These are phyloP conservation scores for Podaxis mareebaensis DNA, from an alignment of 768 basidiomycete species.

Conservation along the genomic window DNA sequence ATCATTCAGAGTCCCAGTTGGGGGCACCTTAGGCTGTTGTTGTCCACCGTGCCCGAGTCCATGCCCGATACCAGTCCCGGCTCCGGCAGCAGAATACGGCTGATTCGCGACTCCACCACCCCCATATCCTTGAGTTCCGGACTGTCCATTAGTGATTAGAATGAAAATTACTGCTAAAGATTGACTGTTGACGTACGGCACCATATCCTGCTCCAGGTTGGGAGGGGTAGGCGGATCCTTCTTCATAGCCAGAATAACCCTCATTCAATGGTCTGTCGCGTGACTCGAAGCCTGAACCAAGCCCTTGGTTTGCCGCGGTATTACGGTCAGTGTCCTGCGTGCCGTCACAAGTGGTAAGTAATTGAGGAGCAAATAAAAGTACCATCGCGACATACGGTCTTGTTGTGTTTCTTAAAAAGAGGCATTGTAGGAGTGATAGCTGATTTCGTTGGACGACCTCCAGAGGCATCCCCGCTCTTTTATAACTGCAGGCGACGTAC, in stretches of 20 bases:
- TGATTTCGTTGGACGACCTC: neutral
- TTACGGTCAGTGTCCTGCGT: no score
- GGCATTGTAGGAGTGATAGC: neutral
- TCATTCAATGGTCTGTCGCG: neutral
- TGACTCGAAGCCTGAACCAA: no score
- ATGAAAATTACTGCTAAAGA: neutral
- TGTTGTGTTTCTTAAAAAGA: neutral
- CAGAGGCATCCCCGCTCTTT: neutral
- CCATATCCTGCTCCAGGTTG: neutral
- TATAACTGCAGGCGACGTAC: neutral
- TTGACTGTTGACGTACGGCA: neutral
- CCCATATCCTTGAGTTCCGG: no score
- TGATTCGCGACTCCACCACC: no score
- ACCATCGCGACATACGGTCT: neutral
- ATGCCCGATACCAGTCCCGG: neutral
- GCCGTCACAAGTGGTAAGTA: no score
- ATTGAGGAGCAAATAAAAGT: no score
- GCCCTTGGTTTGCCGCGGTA: no score
- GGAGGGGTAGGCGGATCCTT: neutral
- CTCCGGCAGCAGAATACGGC: neutral
- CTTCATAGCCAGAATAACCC: neutral
- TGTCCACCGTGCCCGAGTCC: neutral
- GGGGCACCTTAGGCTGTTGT: constrained; percentile 19
- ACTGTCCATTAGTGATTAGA: neutral
- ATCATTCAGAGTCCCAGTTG: constrained; percentile 23